Evolutionary conservation across 805 yeast genomes (phyloP).

Genomic region (Metschnikowia kunwiensis): DNA sequence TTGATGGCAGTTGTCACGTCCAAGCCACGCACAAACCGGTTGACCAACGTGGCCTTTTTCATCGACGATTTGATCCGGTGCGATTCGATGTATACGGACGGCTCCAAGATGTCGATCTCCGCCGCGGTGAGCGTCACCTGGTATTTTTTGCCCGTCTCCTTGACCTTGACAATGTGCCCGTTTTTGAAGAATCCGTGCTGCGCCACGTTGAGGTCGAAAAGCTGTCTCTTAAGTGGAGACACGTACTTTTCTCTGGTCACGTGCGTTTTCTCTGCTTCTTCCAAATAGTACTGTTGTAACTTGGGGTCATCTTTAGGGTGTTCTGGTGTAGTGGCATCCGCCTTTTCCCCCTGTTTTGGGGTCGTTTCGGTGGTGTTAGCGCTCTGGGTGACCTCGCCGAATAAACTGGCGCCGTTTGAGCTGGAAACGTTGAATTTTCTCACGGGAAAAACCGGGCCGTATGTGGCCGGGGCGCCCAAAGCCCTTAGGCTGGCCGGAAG

Average conservation of each 20-base stretch:
- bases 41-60: conserved; percentile 80
- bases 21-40: conserved; percentile 71
- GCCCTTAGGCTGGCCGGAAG: conserved; percentile 5
- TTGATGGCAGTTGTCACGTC: conserved; percentile 78
- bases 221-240: conserved; percentile 65
- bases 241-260: conserved; percentile 52
- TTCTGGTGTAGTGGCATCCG: conserved; percentile 7
- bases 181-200: conserved; percentile 69
- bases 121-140: conserved; percentile 54
- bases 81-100: conserved; percentile 78
- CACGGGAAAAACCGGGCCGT: neutral
- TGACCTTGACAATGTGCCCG: conserved; percentile 44
- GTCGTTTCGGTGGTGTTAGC: conserved; percentile 8
- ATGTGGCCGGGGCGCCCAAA: neutral
- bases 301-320: conserved; percentile 31
- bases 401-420: conserved; percentile 19
- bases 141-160: conserved; percentile 46
- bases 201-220: conserved; percentile 60
- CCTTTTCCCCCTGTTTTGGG: conserved; percentile 7
- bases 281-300: conserved; percentile 49
- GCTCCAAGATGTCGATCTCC: conserved; percentile 80
- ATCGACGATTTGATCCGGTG: conserved; percentile 81
- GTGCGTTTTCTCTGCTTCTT: conserved; percentile 44
- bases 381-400: conserved; percentile 33
- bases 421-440: conserved; percentile 5